Conservation (phyloP, 2,329 filamentous ascomycete species). For the Dryadomyces sulphureus region DNA sequence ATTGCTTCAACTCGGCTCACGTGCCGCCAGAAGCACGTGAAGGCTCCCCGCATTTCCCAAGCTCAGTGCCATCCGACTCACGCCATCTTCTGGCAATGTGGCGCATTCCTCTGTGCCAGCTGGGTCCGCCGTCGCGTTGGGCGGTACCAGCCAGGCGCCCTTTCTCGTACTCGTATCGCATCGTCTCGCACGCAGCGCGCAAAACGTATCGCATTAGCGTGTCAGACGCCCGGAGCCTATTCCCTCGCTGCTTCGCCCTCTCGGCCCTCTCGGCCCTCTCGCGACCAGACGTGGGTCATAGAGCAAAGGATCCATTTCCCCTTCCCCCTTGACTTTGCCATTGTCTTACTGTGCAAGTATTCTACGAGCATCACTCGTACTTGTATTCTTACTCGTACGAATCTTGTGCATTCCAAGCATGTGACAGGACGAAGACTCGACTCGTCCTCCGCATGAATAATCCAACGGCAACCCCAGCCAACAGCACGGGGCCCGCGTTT, state of each 20-base stretch:
- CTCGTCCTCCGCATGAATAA: too few relatives aligned
- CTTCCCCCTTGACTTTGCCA: too few relatives aligned
- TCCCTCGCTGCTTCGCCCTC: not conserved
- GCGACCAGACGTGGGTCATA: not conserved
- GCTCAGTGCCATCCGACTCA: not conserved
- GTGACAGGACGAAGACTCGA: slow-evolving; percentile 1
- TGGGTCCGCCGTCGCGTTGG: not conserved
- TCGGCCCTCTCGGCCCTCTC: slow-evolving; percentile 3
- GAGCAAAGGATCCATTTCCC: not conserved
- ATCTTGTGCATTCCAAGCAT: not conserved
- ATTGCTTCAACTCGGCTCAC: not conserved
- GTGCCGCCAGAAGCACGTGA: not conserved
- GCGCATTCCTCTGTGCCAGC: not conserved
- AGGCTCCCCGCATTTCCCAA: not conserved
- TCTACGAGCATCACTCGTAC: not conserved
- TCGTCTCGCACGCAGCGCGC: not conserved
- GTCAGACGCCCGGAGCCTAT: not conserved
- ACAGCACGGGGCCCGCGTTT: not conserved
- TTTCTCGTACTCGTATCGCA: too few relatives aligned
- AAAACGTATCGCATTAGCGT: not conserved
- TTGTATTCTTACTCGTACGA: not conserved
- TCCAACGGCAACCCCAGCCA: too few relatives aligned
- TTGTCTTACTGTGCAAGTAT: not conserved
- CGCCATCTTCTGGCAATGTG: not conserved
- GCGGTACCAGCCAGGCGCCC: not conserved